A percentile compares a stretch with the other conserved stretches of the same genome.
These are phyloP conservation scores for Fusarium graminum DNA, from an alignment of 2,329 filamentous ascomycete genomes.

Conservation along the genomic window DNA sequence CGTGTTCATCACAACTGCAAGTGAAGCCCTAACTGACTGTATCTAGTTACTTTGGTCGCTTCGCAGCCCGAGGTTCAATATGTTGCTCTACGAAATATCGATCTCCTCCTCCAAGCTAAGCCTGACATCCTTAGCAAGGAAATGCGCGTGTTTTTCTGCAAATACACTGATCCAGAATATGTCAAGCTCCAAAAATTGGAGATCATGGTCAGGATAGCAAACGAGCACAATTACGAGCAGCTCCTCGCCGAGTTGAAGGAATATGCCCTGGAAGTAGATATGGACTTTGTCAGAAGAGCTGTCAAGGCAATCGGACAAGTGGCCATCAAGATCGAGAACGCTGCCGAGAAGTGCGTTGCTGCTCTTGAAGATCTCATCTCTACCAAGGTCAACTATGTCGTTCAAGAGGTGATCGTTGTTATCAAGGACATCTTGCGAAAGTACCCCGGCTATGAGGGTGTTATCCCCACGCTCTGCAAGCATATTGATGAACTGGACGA, in stretches of 20 bases:
- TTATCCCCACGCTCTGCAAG: conserved; percentile 95
- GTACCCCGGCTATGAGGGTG: conserved; percentile 97
- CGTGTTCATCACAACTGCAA: conserved; percentile 44
- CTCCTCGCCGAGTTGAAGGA: conserved; percentile 94
- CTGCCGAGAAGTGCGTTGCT: conserved; percentile 95
- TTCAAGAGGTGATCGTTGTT: conserved; percentile 98
- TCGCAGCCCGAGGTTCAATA: conserved; percentile 98
- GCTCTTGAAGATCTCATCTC: conserved; percentile 93
- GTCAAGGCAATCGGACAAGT: conserved; percentile 98
- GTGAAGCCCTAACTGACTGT: neutral
- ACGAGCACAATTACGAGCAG: conserved; percentile 96
- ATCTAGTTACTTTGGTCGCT: conserved; percentile 88
- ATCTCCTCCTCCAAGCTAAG: conserved; percentile 93
- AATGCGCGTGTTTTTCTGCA: conserved; percentile 98
- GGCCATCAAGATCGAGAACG: conserved; percentile 96
- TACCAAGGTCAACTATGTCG: conserved; percentile 98
- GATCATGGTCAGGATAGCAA: conserved; percentile 99
- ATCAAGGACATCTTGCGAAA: conserved; percentile 99
- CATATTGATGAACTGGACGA: conserved; percentile 98
- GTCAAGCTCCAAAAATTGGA: conserved; percentile 98
- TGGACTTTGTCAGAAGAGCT: conserved; percentile 96
- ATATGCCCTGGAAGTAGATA: conserved; percentile 97
- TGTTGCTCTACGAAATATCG: conserved; percentile 95
- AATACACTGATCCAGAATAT: conserved; percentile 98
- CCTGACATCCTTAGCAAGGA: conserved; percentile 98